Evolutionary conservation across 176 grass and related monocot genomes (phyloP).

Genomic region (Oryza longistaminata): DNA sequence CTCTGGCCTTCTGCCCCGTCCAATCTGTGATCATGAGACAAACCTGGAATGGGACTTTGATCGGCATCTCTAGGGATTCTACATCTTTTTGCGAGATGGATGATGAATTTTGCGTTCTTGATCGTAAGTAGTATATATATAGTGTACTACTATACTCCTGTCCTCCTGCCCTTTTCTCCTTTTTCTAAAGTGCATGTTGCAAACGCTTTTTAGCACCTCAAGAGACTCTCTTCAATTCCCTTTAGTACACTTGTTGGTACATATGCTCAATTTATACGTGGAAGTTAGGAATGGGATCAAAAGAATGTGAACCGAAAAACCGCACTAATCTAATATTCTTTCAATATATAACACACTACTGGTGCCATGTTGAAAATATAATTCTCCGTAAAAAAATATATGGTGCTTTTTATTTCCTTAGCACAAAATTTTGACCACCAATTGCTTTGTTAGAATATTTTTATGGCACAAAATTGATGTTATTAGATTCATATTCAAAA

Average conservation of each 20-base stretch:
- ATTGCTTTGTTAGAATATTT: too few relatives aligned
- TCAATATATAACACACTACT: too few relatives aligned
- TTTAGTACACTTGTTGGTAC: not conserved
- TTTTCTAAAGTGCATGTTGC: constrained; percentile 40
- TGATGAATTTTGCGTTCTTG: constrained; percentile 9
- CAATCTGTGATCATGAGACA: constrained; percentile 26
- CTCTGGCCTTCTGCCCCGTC: not conserved
- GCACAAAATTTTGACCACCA: too few relatives aligned
- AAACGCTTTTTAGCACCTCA: constrained; percentile 35
- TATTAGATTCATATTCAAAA: too few relatives aligned
- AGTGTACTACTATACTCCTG: constrained; percentile 13
- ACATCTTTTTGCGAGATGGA: constrained; percentile 23
- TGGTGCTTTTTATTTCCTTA: too few relatives aligned
- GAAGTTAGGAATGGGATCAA: not conserved
- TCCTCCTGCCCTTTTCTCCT: not conserved
- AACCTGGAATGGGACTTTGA: constrained; percentile 40
- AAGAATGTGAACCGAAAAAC: not conserved
- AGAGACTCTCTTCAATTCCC: not conserved
- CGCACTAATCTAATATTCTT: not conserved
- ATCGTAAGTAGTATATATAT: constrained; percentile 5
- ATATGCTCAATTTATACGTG: not conserved
- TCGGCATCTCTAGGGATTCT: constrained; percentile 44
- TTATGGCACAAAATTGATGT: too few relatives aligned
- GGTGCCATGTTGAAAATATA: too few relatives aligned
- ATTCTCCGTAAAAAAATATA: too few relatives aligned